Percentiles rank a stretch among this genome's conserved stretches.
These are phyloP conservation scores for Leishmania guyanensis DNA, from an alignment of 208 protist species.

Conservation along the genomic window DNA sequence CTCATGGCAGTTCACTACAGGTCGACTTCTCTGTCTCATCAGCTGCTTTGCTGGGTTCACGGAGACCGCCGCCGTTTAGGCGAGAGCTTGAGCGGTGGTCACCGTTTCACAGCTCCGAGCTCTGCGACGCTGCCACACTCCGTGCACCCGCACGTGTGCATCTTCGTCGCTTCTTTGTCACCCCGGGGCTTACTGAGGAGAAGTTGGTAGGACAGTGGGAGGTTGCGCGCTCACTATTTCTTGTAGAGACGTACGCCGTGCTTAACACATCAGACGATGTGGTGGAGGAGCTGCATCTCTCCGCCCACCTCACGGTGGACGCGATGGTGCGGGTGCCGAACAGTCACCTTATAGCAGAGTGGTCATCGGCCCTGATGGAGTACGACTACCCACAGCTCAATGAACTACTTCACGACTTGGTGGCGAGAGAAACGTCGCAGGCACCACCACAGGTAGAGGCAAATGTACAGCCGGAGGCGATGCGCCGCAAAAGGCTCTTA, in stretches of 20 bases:
- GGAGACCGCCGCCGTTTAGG: conserved; percentile 11
- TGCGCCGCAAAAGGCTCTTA: background rate
- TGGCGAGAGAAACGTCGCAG: background rate
- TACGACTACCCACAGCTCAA: conserved; percentile 21
- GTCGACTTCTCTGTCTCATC: conserved; percentile 12
- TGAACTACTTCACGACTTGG: conserved; percentile 10
- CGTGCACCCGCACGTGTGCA: conserved; percentile 6
- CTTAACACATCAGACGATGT: conserved; percentile 12
- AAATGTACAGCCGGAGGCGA: background rate
- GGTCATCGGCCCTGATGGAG: conserved; percentile 8
- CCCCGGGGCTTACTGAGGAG: conserved; percentile 3
- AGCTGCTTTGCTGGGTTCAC: background rate
- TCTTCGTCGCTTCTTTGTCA: conserved; percentile 22
- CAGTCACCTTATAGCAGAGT: background rate
- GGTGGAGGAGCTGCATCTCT: conserved; percentile 7
- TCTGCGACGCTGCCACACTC: conserved; percentile 1
- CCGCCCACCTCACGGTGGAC: conserved; percentile 12
- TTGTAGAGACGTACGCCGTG: conserved; percentile 16
- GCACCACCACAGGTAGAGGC: background rate
- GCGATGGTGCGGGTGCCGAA: conserved; percentile 13
- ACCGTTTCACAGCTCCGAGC: conserved; percentile 5
- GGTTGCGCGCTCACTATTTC: conserved; percentile 8
- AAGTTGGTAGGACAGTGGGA: background rate
- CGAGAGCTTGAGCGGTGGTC: conserved; percentile 4
- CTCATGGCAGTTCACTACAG: conserved; percentile 1